Base-by-base conservation (phyloP, 805 yeast genomes). In the Teunomyces funiuensis region DNA sequence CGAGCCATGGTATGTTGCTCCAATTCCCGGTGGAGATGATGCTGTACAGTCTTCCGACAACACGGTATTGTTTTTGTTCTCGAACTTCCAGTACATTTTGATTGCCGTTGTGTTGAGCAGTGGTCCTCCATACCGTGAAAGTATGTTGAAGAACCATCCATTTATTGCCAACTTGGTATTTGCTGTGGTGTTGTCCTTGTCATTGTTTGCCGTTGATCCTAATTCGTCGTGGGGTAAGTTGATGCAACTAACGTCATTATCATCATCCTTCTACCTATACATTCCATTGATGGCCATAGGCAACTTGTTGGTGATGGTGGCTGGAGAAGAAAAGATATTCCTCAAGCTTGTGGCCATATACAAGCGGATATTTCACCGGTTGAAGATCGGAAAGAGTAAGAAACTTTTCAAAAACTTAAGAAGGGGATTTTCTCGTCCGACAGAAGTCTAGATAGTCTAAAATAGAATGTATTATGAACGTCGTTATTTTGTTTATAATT, bases 61-160 rank as follows among this genome's bases (percentile, higher is more conserved):
- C 60, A 89, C 98, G 0, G 80, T 85, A 0, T 66, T 93, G 43
- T 93, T 93, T 61, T 76, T 82, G 36, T 81, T 77, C 53, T 77
- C 96, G 3, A 88, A 89, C 55, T 85, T 86, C 69, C 98, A 93
- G 68, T 93, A 93, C 61, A 85, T 95, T 37, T 66, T 88, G 42
- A 76, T 82, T 41, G 97, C 97, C 0, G 65, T 88, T 22, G 79
- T 89, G n/a, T 69, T 93, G 44, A 85, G 96, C 14, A 86, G 79
- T 9, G 99, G 99, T 0, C 90, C 93, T 6, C 99, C 99, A 15
- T 93, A 88, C 61, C 74, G 99, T 42, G 84, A 87, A 55, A 82
- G 90, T 1, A 77, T 83, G 51, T 61, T 66, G 19, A 72, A 80
- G 46, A 93, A 85, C 53, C 38, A 49, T 8, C 95, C 95, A 5